Conservation (phyloP, 2,329 filamentous ascomycete genomes). For the Colletotrichum paranaense region DNA sequence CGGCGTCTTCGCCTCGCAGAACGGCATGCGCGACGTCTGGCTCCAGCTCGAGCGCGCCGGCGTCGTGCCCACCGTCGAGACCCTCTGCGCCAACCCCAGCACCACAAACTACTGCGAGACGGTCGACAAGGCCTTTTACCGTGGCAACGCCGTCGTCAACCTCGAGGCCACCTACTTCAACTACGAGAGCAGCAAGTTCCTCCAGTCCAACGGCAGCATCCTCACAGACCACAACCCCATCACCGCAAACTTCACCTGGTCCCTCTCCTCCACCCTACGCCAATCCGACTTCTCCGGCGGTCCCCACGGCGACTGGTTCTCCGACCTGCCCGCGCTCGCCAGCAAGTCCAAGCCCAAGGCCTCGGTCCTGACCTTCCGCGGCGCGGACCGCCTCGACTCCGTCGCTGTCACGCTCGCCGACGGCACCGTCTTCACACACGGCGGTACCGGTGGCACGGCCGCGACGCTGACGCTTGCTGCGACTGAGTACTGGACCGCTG, state of each 20-base stretch:
- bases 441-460: conserved; percentile 61
- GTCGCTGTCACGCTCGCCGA: conserved; percentile 60
- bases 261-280: conserved; percentile 48
- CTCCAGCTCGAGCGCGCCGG: conserved; percentile 64
- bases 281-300: conserved; percentile 61
- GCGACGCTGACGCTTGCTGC: conserved; percentile 54
- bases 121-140: conserved; percentile 75
- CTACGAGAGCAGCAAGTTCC: conserved; percentile 68
- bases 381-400: conserved; percentile 60
- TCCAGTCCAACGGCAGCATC: conserved; percentile 65
- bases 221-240: conserved; percentile 75
- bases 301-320: conserved; percentile 65
- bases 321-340: conserved; percentile 58
- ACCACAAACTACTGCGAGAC: conserved; percentile 68
- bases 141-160: conserved; percentile 57
- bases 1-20: conserved; percentile 59
- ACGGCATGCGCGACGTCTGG: conserved; percentile 69
- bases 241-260: conserved; percentile 63
- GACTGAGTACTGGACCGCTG: conserved; percentile 60
- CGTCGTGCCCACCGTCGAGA: conserved; percentile 55
- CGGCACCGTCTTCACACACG: conserved; percentile 62
- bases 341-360: conserved; percentile 45
- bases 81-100: conserved; percentile 69
- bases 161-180: conserved; percentile 61
- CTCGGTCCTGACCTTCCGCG: conserved; percentile 56